phyloP scores from a whole-genome alignment of 306 rosid genomes.

The Dalbergia oliveri region DNA sequence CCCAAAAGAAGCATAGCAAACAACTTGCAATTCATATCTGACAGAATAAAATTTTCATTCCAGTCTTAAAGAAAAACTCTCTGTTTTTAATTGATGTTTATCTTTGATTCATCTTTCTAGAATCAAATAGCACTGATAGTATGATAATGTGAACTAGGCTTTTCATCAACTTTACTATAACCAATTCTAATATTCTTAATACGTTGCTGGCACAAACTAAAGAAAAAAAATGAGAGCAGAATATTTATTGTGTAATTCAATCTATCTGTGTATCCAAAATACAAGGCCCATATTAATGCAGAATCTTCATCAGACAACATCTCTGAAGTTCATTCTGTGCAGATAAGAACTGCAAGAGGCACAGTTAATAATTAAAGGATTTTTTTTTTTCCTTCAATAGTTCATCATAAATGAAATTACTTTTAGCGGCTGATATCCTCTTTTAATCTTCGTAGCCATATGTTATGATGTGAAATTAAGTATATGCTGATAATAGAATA shows the following conservation, averaged over 20 bases:
- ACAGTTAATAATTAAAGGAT: too few species aligned
- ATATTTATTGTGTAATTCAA: neutral
- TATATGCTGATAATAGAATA: neutral
- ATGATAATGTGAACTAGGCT: neutral
- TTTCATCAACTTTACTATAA: constrained; percentile 21
- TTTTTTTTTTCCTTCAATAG: too few species aligned
- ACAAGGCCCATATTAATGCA: neutral
- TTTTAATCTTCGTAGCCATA: neutral
- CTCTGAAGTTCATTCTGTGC: neutral
- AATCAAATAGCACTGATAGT: constrained; percentile 4
- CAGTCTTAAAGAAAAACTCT: neutral
- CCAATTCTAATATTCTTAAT: too few species aligned
- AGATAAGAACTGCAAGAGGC: neutral
- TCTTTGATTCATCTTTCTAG: neutral
- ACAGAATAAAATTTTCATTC: neutral
- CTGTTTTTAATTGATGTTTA: neutral
- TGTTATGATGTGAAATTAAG: neutral
- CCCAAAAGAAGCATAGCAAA: too few species aligned
- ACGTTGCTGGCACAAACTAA: too few species aligned
- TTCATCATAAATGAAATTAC: too few species aligned
- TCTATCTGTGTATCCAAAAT: constrained; percentile 3
- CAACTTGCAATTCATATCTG: neutral
- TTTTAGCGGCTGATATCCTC: neutral
- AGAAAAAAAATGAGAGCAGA: too few species aligned
- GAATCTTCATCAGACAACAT: neutral